A percentile compares a stretch with the other conserved stretches of the same genome.
These are phyloP conservation scores for Quercus robur DNA, from an alignment of 306 rosid species.

Conservation along the genomic window DNA sequence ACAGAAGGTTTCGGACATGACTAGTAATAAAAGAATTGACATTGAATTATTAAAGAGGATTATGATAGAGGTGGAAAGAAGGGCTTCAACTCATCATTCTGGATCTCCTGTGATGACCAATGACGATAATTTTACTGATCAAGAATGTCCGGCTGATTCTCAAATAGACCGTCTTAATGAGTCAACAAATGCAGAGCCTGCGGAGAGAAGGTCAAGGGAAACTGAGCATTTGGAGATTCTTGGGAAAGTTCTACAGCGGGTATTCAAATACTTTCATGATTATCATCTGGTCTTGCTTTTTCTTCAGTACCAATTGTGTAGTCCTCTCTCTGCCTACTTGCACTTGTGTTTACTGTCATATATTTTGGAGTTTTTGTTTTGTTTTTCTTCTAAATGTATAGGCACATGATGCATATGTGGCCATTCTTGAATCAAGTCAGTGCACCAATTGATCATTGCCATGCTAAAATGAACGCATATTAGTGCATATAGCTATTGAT, in stretches of 20 bases:
- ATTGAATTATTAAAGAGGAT: slow-evolving; percentile 61
- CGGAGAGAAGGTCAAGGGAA: slow-evolving; percentile 53
- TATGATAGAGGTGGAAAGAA: slow-evolving; percentile 59
- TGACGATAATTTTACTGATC: slow-evolving; percentile 15
- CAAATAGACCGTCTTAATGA: slow-evolving; percentile 28
- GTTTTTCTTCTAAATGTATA: background rate
- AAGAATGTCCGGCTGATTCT: slow-evolving; percentile 23
- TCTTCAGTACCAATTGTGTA: background rate
- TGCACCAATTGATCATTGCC: background rate
- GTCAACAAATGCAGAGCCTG: slow-evolving; percentile 27
- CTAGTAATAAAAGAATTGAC: slow-evolving; percentile 63
- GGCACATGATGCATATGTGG: background rate
- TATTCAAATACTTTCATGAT: slow-evolving; percentile 6
- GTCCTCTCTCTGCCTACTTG: background rate
- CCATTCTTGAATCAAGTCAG: background rate
- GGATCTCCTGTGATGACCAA: slow-evolving; percentile 30
- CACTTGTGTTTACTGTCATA: background rate
- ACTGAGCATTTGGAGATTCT: slow-evolving; percentile 56
- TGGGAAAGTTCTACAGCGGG: slow-evolving; percentile 84
- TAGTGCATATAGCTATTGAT: background rate
- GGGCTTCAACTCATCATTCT: slow-evolving; percentile 27
- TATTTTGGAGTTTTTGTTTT: background rate
- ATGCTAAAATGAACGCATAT: background rate
- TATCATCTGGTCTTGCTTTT: background rate
- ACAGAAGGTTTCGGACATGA: slow-evolving; percentile 63